Evolutionary conservation across 2,329 filamentous ascomycete genomes (phyloP), one percentile per base, ranked within the genome.

Genomic region (Fusarium neocosmosporiellum): DNA sequence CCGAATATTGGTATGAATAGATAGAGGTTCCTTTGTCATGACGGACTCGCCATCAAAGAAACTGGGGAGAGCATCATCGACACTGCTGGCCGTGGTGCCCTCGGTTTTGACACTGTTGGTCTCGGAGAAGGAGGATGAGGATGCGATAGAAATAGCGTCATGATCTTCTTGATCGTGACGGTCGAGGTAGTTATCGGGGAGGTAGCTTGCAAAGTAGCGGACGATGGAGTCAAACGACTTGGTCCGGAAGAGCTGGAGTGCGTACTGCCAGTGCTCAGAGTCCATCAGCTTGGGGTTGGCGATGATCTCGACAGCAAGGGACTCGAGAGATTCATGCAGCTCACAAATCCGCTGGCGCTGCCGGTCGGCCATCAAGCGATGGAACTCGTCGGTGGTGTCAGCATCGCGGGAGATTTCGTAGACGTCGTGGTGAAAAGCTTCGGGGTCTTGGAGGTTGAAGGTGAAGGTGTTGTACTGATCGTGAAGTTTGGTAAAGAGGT

Each of bases 381-480:
- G 86, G 75, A 90, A 89, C 74, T 90, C 86, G 54, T 86, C 86
- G 63, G 81, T 69, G n/a, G 85, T 84, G 63, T 81, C 80, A 62
- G 88, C 88, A 61, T 84, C 81, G 77, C 81, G 83, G 37, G 88
- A 88, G 58, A 90, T 85, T 80, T 90, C 88, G 81, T 81, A 88
- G 71, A 90, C 88, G 77, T 90, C 88, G 79, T 89, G 87, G 78
- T 90, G 87, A 69, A 90, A 90, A 60, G 88, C 88, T 70, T 89
- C 86, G 72, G 87, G 86, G 80, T 90, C 88, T 76, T 89, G 88
- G 33, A 90, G 86, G 53, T 85, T 82, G 59, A 86, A 86, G 59
- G 86, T 81, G 62, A 90, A 82, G 55, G 88, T 90, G 81, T 90
- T 90, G 81, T 89, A 90, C 78, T 87, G 86, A 72, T 89, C 86